Evolutionary conservation across 306 rosid genomes (phyloP), one percentile per base, ranked within the genome.

Genomic region (Quercus agrifolia): DNA sequence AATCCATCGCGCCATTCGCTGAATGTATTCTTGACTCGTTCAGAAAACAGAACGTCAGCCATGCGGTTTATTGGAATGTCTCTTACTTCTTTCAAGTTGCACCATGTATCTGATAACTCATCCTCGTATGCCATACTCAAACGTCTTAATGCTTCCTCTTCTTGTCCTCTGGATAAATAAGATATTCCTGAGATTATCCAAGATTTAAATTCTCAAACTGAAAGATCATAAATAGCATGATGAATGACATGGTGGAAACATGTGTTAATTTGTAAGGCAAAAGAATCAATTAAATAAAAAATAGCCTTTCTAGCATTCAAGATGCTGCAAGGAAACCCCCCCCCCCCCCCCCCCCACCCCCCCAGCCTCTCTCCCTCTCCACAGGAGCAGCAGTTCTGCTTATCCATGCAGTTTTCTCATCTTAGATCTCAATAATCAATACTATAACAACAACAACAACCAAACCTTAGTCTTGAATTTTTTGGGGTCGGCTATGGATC

Each of bases 141-240:
- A 68, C 82, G 52, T 70, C 74, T 83, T 54, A 85, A 63, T 38
- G 92, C 98, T 82, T 90, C 87, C 56, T 33, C 82, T 88, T 95
- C 99, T 87, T 95, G 97, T 77, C 85, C 89, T 90, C 88, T 91
- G 86, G 99, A 93, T 85, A 95, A 85, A 93, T 95, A 92, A 86
- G 99, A 92, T 87, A 95, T 93, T 84, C 99, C 99, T 95, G 98
- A 83, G 87, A 93, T 88, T 89, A 86, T 73, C 84, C 87, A 86
- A 81, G 85, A 87, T 61, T 82, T 76, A 84, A 92, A 55, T 73
- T 88, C 88, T 85, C 87, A 87, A 86, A 89, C 87, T 67, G 75
- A 61, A 71, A 82, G 74, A 76, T 81, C 30, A 30, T 58, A 31
- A 28, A 56, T 56, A 46, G 56, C 57, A 38, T 41, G 75, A 73